Conservation (phyloP, 306 rosid species). For the Dalbergia cultrata region DNA sequence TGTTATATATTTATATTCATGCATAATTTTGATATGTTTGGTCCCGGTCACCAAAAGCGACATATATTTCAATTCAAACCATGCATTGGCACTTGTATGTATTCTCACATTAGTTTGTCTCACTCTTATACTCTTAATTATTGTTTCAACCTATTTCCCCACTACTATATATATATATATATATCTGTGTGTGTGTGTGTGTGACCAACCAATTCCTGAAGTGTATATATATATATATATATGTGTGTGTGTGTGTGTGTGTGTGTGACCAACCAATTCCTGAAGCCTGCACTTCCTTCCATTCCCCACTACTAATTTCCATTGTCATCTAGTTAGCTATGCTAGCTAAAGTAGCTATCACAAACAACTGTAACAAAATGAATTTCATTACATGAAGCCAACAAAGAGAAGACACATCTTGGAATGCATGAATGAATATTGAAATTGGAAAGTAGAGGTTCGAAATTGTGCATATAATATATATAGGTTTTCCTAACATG, state of each 20-base stretch:
- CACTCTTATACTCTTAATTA: not conserved
- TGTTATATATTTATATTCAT: too few relatives aligned
- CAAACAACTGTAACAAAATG: not conserved
- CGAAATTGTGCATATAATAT: conserved; percentile 4
- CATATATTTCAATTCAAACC: not conserved
- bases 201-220: too few relatives aligned
- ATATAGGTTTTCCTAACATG: too few relatives aligned
- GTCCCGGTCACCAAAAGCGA: not conserved
- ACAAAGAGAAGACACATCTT: not conserved
- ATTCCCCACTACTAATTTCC: not conserved
- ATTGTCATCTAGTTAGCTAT: not conserved
- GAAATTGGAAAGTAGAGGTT: conserved; percentile 8
- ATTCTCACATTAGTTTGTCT: not conserved
- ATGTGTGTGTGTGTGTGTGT: too few relatives aligned
- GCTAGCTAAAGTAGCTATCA: not conserved
- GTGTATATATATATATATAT: too few relatives aligned
- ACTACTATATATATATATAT: not conserved
- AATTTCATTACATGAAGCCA: not conserved
- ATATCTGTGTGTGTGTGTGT: too few relatives aligned
- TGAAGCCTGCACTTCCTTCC: not conserved
- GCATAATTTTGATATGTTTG: not conserved
- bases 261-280: not conserved
- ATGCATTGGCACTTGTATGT: not conserved
- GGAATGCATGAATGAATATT: conserved; percentile 1
- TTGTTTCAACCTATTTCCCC: not conserved